Evolutionary conservation across 495 filamentous ascomycete species (phyloP).

Genomic region (Podospora pseudopauciseta): DNA sequence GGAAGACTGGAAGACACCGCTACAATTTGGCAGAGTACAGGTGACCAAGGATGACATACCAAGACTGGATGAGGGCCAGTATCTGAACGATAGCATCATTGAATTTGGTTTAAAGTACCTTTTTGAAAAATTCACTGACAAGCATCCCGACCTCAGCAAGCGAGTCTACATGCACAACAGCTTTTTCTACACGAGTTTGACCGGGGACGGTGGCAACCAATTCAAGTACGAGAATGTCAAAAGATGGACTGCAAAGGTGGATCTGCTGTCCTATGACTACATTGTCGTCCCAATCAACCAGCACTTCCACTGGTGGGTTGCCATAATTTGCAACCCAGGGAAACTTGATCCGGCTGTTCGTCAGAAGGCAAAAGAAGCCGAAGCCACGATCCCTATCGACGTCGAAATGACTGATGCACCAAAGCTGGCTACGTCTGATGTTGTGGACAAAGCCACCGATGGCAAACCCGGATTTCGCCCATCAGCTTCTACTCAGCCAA

Average conservation of each 20-base stretch:
- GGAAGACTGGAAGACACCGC: constrained; percentile 50
- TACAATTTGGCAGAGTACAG: constrained; percentile 67
- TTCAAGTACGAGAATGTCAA: constrained; percentile 81
- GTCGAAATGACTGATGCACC: constrained; percentile 23
- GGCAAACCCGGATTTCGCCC: constrained; percentile 4
- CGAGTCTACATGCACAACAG: constrained; percentile 85
- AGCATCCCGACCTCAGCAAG: constrained; percentile 53
- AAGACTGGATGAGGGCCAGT: constrained; percentile 78
- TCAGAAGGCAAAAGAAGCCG: background rate
- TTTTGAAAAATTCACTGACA: constrained; percentile 58
- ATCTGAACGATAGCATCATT: constrained; percentile 88
- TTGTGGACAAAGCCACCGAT: constrained; percentile 19
- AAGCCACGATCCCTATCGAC: constrained; percentile 9
- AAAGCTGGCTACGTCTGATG: constrained; percentile 26
- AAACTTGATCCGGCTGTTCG: constrained; percentile 40
- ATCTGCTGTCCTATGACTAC: constrained; percentile 83
- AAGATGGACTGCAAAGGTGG: constrained; percentile 83
- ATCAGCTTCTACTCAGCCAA: background rate
- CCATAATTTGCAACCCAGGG: constrained; percentile 88
- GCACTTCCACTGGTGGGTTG: constrained; percentile 85
- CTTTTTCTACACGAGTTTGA: constrained; percentile 79
- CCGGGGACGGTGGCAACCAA: constrained; percentile 45
- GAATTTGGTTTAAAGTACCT: constrained; percentile 79
- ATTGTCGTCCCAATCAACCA: constrained; percentile 92
- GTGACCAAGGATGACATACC: constrained; percentile 77